phyloP scores from a whole-genome alignment of 2,329 filamentous ascomycete genomes.

The Clarireedia paspali region DNA sequence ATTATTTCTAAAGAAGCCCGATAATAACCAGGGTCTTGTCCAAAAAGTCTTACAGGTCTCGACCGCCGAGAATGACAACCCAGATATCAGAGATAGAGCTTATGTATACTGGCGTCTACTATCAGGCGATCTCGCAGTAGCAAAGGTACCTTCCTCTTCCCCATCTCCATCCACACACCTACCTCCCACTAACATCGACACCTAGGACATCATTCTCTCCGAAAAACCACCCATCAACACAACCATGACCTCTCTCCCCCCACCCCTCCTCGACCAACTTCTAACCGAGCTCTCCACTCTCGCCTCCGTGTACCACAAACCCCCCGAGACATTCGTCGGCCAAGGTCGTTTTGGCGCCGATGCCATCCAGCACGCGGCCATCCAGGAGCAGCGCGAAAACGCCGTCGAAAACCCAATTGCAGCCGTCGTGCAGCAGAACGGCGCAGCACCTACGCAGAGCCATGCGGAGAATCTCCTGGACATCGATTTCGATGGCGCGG shows the following conservation, averaged over 20 bases:
- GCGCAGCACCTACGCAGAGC: slow-evolving; percentile 49
- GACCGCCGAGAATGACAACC: slow-evolving; percentile 93
- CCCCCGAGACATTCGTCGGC: slow-evolving; percentile 94
- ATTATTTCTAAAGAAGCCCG: slow-evolving; percentile 92
- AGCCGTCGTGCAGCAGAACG: slow-evolving; percentile 68
- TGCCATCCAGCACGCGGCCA: slow-evolving; percentile 88
- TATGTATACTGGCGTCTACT: slow-evolving; percentile 98
- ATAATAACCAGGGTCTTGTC: slow-evolving; percentile 82
- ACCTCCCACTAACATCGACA: neutral
- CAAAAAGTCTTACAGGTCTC: slow-evolving; percentile 91
- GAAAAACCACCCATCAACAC: slow-evolving; percentile 91
- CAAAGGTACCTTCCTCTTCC: slow-evolving; percentile 52
- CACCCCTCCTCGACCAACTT: slow-evolving; percentile 79
- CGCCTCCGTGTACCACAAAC: slow-evolving; percentile 97
- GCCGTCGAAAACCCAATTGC: slow-evolving; percentile 91
- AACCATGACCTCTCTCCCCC: slow-evolving; percentile 84
- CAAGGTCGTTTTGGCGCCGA: slow-evolving; percentile 91
- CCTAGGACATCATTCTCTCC: slow-evolving; percentile 76
- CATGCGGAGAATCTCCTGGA: slow-evolving; percentile 94
- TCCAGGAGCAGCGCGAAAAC: slow-evolving; percentile 91
- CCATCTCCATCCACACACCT: slow-evolving; percentile 20
- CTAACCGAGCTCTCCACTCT: slow-evolving; percentile 87
- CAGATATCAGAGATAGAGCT: slow-evolving; percentile 91
- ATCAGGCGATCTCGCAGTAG: slow-evolving; percentile 82
- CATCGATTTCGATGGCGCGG: slow-evolving; percentile 90